A percentile compares a stretch with the other conserved stretches of the same genome.
These are phyloP conservation scores for Acarospora socialis DNA, from an alignment of 2,329 filamentous ascomycete species.

Conservation along the genomic window DNA sequence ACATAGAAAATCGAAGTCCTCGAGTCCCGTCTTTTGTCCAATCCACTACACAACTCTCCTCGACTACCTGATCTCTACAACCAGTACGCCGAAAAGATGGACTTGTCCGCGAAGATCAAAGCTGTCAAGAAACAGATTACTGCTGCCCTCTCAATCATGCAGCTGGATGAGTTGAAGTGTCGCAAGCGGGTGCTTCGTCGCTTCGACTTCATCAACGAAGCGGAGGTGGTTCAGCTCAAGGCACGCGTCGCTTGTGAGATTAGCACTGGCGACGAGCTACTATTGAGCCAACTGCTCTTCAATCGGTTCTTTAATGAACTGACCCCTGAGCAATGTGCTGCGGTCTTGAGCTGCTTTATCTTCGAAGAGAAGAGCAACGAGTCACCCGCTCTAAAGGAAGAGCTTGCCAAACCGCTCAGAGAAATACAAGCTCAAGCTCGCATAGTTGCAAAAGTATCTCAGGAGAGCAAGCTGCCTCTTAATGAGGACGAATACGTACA, in stretches of 20 bases:
- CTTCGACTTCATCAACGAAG: slow-evolving; percentile 88
- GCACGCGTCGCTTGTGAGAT: slow-evolving; percentile 96
- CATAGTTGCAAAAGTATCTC: slow-evolving; percentile 80
- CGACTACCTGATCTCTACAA: slow-evolving; percentile 73
- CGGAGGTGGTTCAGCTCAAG: slow-evolving; percentile 91
- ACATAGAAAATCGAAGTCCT: slow-evolving; percentile 88
- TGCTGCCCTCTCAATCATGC: slow-evolving; percentile 73
- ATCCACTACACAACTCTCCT: slow-evolving; percentile 83
- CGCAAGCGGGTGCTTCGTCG: slow-evolving; percentile 89
- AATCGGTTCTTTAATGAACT: slow-evolving; percentile 97
- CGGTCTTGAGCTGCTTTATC: slow-evolving; percentile 84
- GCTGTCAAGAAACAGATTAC: slow-evolving; percentile 74
- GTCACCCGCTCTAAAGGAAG: slow-evolving; percentile 56
- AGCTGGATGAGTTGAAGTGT: slow-evolving; percentile 91
- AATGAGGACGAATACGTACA: slow-evolving; percentile 90
- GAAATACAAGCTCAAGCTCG: slow-evolving; percentile 80
- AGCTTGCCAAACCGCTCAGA: slow-evolving; percentile 70
- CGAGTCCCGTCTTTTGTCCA: slow-evolving; percentile 75
- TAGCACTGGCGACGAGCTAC: slow-evolving; percentile 85
- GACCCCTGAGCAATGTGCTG: slow-evolving; percentile 71
- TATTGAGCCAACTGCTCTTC: slow-evolving; percentile 86
- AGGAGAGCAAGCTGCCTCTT: slow-evolving; percentile 85
- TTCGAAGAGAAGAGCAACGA: slow-evolving; percentile 92
- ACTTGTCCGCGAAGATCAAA: slow-evolving; percentile 66
- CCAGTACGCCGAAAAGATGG: slow-evolving; percentile 70